phyloP scores from a whole-genome alignment of 2,329 filamentous ascomycete species.

The Shiraia bambusicola region DNA sequence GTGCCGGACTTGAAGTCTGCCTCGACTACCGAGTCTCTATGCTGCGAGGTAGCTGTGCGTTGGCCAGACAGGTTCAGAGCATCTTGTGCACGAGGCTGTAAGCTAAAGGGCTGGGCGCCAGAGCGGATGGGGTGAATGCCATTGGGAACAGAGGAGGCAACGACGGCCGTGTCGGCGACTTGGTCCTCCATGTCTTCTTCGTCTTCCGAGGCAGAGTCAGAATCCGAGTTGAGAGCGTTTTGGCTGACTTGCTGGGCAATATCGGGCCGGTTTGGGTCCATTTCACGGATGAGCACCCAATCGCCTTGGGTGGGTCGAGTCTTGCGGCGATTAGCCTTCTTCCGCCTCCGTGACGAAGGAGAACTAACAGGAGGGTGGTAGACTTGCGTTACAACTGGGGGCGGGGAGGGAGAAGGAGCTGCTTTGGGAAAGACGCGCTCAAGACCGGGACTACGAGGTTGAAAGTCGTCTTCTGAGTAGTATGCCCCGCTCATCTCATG shows the following conservation, averaged over 20 bases:
- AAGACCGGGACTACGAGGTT: conserved; percentile 47
- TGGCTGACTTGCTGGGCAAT: conserved; percentile 61
- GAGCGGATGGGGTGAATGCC: conserved; percentile 6
- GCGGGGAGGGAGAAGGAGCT: conserved; percentile 55
- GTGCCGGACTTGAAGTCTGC: conserved; percentile 10
- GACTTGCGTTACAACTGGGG: conserved; percentile 38
- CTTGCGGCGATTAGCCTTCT: conserved; percentile 54
- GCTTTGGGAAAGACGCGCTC: conserved; percentile 48
- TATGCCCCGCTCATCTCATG: conserved; percentile 45
- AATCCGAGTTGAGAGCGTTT: conserved; percentile 51
- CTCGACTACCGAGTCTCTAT: conserved; percentile 21
- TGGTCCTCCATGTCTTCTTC: conserved; percentile 44
- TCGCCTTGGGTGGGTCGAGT: conserved; percentile 61
- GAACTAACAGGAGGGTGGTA: conserved; percentile 37
- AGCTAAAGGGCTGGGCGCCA: conserved; percentile 10
- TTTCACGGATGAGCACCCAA: conserved; percentile 65
- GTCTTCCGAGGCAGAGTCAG: conserved; percentile 49
- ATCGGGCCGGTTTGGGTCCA: conserved; percentile 66
- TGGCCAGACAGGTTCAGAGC: conserved; percentile 13
- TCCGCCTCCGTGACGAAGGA: conserved; percentile 50
- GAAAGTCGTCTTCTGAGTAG: conserved; percentile 55
- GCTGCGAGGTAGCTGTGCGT: conserved; percentile 12
- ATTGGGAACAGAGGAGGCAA: conserved; percentile 3
- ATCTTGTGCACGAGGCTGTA: conserved; percentile 21
- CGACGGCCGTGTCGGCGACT: conserved; percentile 12